Conservation (phyloP, 169 alveolate species). For the Plasmodium inui region DNA sequence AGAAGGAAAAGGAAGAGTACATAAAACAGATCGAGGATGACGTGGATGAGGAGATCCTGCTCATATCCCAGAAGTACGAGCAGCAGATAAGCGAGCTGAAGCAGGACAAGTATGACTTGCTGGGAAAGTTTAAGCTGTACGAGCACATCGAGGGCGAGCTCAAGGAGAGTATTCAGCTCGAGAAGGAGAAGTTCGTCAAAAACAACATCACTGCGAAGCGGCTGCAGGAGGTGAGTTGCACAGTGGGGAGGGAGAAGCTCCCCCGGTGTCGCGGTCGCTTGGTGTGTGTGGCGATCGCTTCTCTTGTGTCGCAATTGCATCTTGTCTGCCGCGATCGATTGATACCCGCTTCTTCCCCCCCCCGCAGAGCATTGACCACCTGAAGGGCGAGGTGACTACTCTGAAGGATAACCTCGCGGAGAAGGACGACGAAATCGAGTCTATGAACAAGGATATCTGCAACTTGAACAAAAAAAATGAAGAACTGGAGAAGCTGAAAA, state of each 20-base stretch:
- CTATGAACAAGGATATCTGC: conserved; percentile 16
- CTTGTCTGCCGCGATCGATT: neutral
- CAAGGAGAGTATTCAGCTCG: conserved; percentile 31
- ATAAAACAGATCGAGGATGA: conserved; percentile 65
- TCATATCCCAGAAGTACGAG: conserved; percentile 62
- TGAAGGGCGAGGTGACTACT: conserved; percentile 27
- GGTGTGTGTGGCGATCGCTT: neutral
- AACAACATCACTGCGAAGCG: conserved; percentile 59
- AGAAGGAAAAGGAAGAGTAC: conserved; percentile 59
- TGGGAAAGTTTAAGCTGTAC: conserved; percentile 44
- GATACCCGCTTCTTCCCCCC: neutral
- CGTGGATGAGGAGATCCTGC: conserved; percentile 73
- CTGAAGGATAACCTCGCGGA: conserved; percentile 28
- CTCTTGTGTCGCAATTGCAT: no score
- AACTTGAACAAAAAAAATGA: conserved; percentile 53
- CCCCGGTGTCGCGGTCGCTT: neutral
- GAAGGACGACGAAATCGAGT: conserved; percentile 64
- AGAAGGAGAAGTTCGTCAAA: conserved; percentile 56
- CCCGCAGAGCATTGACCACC: conserved; percentile 38
- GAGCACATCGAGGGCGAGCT: conserved; percentile 64
- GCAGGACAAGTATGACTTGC: conserved; percentile 34
- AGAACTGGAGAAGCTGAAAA: conserved; percentile 70
- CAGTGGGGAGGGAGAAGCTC: neutral
- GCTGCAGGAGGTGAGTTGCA: conserved; percentile 41
- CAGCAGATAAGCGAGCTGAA: conserved; percentile 26